Evolutionary conservation across 2,329 filamentous ascomycete species (phyloP).

Genomic region (Elsinoe perseae): DNA sequence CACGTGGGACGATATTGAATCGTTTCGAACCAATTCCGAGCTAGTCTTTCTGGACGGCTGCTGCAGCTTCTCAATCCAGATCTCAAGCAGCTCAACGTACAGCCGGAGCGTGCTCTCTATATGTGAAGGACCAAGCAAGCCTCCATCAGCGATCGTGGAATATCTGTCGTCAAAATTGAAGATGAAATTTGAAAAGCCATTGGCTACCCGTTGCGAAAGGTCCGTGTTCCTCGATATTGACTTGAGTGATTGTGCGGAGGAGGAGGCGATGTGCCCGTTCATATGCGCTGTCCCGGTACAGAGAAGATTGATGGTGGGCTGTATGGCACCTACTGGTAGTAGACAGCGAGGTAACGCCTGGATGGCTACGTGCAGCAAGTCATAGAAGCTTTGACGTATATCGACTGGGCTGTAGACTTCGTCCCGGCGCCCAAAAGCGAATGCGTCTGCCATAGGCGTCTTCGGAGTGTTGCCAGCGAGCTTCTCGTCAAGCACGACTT

Average conservation of each 20-base stretch:
- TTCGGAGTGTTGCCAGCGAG: conserved; percentile 82
- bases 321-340: conserved; percentile 83
- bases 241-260: conserved; percentile 86
- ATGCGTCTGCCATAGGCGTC: conserved; percentile 89
- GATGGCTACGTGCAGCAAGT: conserved; percentile 88
- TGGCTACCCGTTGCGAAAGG: conserved; percentile 80
- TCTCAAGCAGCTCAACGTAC: conserved; percentile 87
- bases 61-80: conserved; percentile 76
- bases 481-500: conserved; percentile 91
- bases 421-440: conserved; percentile 79
- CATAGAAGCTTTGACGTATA: conserved; percentile 90
- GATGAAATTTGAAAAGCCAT: conserved; percentile 93
- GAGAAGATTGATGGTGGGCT: conserved; percentile 83
- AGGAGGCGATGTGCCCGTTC: conserved; percentile 81
- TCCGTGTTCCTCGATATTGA: conserved; percentile 90
- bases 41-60: conserved; percentile 74
- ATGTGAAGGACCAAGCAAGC: conserved; percentile 86
- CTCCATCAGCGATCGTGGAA: conserved; percentile 94
- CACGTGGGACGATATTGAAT: conserved; percentile 8
- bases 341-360: conserved; percentile 92
- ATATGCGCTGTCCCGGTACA: conserved; percentile 97
- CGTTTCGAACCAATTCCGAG: conserved; percentile 54
- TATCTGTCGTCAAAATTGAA: conserved; percentile 98
- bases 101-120: conserved; percentile 89
- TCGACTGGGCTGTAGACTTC: conserved; percentile 66